These are phyloP conservation scores for Suillus subaureus DNA, from an alignment of 768 basidiomycete species.

Conservation along the genomic window DNA sequence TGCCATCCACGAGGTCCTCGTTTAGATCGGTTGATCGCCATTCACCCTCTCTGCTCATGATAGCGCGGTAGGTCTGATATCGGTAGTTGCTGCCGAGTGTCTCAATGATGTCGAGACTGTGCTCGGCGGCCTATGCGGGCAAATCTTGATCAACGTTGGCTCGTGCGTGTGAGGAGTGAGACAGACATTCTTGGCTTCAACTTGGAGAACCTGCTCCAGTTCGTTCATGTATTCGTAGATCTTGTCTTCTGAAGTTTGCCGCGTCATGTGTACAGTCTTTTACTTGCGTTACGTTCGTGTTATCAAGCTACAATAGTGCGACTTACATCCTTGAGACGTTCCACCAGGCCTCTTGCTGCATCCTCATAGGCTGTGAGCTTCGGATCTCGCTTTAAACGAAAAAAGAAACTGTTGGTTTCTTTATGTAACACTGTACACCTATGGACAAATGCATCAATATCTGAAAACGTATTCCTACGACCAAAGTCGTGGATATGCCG, in stretches of 20 bases:
- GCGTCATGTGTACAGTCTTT: not conserved
- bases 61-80: not conserved
- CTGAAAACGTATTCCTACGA: not conserved
- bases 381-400: not conserved
- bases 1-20: not conserved
- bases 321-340: not conserved
- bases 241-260: not conserved
- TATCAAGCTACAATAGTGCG: not conserved
- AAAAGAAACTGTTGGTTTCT: not conserved
- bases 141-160: not conserved
- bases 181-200: not conserved
- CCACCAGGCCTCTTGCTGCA: not conserved
- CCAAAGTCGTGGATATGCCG: not conserved
- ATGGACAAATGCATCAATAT: not conserved
- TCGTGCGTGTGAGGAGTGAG: not conserved
- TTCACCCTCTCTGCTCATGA: not conserved
- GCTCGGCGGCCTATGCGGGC: not conserved
- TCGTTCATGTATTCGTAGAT: not conserved
- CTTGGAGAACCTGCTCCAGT: not conserved
- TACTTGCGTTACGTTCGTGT: not conserved
- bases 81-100: not conserved
- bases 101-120: not conserved
- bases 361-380: not conserved
- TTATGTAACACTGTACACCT: not conserved
- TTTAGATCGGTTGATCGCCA: not conserved